Percentiles rank a stretch among this genome's conserved stretches.
phyloP scores from a whole-genome alignment of 2,329 filamentous ascomycete species.

The Colletotrichum aenigma region DNA sequence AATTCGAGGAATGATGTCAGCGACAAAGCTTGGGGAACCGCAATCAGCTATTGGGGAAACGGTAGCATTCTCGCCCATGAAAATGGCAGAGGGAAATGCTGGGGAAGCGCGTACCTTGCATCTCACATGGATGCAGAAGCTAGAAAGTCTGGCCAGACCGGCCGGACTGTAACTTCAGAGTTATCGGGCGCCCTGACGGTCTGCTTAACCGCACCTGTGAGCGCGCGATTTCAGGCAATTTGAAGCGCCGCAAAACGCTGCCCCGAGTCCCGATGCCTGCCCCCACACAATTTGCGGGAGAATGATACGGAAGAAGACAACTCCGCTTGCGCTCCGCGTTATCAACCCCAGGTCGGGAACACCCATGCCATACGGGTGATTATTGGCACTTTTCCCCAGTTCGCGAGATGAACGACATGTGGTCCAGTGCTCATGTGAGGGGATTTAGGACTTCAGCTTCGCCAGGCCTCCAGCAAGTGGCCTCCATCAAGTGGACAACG shows the following conservation, averaged over 20 bases:
- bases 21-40: conserved; percentile 1
- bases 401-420: background rate
- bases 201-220: conserved; percentile 13
- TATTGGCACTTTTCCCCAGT: background rate
- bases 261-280: conserved; percentile 5
- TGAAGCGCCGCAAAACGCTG: conserved; percentile 17
- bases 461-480: background rate
- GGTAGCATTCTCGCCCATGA: conserved; percentile 1
- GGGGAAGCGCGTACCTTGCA: conserved; percentile 19
- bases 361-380: background rate
- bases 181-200: background rate
- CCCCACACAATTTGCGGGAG: background rate
- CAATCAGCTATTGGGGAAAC: background rate
- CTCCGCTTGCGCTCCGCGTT: conserved; percentile 7
- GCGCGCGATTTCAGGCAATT: background rate
- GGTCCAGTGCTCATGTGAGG: background rate
- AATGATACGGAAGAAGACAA: background rate
- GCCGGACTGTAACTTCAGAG: background rate
- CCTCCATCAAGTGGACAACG: background rate
- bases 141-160: background rate
- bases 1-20: conserved; percentile 16
- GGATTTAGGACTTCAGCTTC: background rate
- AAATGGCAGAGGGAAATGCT: background rate
- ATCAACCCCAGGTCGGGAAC: background rate
- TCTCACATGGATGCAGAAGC: conserved; percentile 2